Conservation (phyloP, 768 basidiomycete species). For the Termitomyces sp. region DNA sequence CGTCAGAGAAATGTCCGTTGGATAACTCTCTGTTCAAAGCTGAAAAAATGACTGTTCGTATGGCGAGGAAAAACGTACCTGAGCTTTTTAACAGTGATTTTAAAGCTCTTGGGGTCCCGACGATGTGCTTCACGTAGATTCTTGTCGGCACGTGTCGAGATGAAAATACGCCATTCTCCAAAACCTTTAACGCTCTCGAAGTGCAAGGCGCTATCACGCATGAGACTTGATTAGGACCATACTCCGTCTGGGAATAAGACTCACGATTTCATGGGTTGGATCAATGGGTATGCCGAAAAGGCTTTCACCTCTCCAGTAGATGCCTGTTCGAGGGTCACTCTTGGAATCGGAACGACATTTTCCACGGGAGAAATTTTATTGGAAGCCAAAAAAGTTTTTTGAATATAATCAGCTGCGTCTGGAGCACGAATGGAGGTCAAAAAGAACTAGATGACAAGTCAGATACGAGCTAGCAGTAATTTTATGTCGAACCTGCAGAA, state of each 20-base stretch:
- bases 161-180: slow-evolving; percentile 59
- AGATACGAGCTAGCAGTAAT: background rate
- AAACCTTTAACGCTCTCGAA: slow-evolving; percentile 56
- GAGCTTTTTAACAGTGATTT: slow-evolving; percentile 63
- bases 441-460: slow-evolving; percentile 13
- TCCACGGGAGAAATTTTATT: background rate
- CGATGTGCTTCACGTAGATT: slow-evolving; percentile 43
- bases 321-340: background rate
- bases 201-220: slow-evolving; percentile 36
- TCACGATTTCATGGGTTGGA: slow-evolving; percentile 53
- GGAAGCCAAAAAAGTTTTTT: slow-evolving; percentile 11
- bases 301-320: background rate
- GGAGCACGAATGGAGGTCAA: slow-evolving; percentile 10
- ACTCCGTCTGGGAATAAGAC: slow-evolving; percentile 5
- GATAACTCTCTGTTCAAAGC: slow-evolving; percentile 53
- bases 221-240: background rate
- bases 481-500: slow-evolving; percentile 12
- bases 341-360: background rate
- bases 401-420: slow-evolving; percentile 10
- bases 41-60: background rate
- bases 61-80: slow-evolving; percentile 32
- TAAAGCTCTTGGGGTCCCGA: slow-evolving; percentile 40
- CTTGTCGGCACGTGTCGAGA: slow-evolving; percentile 43
- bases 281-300: slow-evolving; percentile 33
- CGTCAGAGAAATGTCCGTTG: slow-evolving; percentile 15